Evolutionary conservation across 805 yeast genomes (phyloP).

Genomic region (Metschnikowia shivogae): DNA sequence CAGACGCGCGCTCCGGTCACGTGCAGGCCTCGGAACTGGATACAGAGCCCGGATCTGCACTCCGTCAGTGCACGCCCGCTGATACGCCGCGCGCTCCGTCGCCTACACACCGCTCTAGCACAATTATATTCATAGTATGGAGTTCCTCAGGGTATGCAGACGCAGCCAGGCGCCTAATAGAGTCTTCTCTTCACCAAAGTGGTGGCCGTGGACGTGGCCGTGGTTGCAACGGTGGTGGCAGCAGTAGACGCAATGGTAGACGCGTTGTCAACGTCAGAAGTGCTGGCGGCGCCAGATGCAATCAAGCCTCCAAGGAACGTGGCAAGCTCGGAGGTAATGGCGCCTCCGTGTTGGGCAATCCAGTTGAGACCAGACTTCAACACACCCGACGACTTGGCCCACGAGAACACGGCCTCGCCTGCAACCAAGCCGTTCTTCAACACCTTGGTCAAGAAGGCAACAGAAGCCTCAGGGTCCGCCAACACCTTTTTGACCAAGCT

Average conservation of each 20-base stretch:
- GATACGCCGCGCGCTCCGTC: too few species aligned
- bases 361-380: constrained; percentile 25
- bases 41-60: too few species aligned
- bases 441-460: constrained; percentile 30
- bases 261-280: constrained; percentile 25
- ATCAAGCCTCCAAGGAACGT: constrained; percentile 26
- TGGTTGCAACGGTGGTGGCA: constrained; percentile 20
- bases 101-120: neutral
- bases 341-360: constrained; percentile 26
- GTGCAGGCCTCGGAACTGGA: too few species aligned
- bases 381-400: constrained; percentile 37
- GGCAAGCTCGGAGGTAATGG: constrained; percentile 23
- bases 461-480: constrained; percentile 34
- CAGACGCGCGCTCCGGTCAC: too few species aligned
- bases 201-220: constrained; percentile 19
- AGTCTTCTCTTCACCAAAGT: constrained; percentile 25
- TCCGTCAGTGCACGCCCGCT: too few species aligned
- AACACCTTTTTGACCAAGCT: constrained; percentile 30
- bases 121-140: neutral
- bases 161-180: constrained; percentile 10
- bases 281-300: constrained; percentile 23
- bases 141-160: constrained; percentile 1
- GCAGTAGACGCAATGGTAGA: constrained; percentile 12
- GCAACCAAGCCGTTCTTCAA: constrained; percentile 31
- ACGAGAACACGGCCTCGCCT: constrained; percentile 31